Evolutionary conservation across 805 yeast species (phyloP).

Genomic region (Starmerella bombicola): DNA sequence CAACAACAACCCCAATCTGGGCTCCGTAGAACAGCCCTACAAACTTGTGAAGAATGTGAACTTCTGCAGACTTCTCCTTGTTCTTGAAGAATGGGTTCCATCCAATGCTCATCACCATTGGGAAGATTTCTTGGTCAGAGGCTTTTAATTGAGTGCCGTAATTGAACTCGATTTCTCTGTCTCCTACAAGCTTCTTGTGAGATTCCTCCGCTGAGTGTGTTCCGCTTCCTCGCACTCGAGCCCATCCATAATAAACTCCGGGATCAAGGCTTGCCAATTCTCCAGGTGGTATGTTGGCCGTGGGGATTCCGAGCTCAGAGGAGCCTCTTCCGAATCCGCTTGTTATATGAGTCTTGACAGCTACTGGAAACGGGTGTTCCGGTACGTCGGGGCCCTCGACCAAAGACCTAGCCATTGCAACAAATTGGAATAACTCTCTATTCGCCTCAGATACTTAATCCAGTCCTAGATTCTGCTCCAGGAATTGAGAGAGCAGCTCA

Average conservation of each 20-base stretch:
- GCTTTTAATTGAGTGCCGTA: constrained; percentile 42
- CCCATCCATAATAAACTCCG: constrained; percentile 89
- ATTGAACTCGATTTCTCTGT: constrained; percentile 39
- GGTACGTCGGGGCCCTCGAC: constrained; percentile 28
- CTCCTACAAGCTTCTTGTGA: constrained; percentile 26
- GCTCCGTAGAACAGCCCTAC: constrained; percentile 70
- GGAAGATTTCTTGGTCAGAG: constrained; percentile 39
- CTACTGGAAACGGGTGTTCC: constrained; percentile 30
- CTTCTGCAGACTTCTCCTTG: constrained; percentile 63
- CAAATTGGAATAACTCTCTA: no score
- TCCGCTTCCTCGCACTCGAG: constrained; percentile 27
- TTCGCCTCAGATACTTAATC: no score
- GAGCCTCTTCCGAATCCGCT: constrained; percentile 96
- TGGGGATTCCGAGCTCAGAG: constrained; percentile 83
- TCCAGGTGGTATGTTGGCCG: constrained; percentile 72
- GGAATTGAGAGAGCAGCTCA: no score
- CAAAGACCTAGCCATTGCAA: constrained; percentile 21
- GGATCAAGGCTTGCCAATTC: constrained; percentile 39
- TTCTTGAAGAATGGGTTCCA: constrained; percentile 89
- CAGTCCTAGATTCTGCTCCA: no score
- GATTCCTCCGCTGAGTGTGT: constrained; percentile 22
- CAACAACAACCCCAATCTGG: constrained; percentile 46
- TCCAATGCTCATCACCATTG: constrained; percentile 93
- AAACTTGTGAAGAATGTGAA: constrained; percentile 74
- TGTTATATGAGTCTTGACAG: constrained; percentile 34